Conservation (phyloP, 208 protist genomes). For the Trichomonas gallinae region DNA sequence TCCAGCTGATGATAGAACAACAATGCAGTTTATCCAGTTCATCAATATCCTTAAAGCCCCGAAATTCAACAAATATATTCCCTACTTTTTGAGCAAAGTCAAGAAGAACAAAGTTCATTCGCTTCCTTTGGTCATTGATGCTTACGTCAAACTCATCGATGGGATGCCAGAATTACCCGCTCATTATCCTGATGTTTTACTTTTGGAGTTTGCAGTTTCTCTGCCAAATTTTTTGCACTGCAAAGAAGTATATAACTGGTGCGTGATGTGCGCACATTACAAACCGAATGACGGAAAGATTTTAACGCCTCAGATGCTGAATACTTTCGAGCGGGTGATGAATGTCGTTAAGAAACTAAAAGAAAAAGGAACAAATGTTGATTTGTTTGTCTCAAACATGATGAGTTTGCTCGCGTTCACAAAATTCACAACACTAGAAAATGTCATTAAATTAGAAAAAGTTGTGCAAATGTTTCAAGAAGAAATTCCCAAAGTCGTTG, state of each 20-base stretch:
- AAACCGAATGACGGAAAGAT: not conserved
- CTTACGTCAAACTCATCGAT: not conserved
- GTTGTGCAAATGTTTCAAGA: not conserved
- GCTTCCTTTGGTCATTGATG: not conserved
- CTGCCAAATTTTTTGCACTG: not conserved
- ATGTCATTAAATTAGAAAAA: not conserved
- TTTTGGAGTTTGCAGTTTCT: not conserved
- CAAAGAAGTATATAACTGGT: not conserved
- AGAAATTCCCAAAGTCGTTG: not conserved
- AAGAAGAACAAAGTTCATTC: not conserved
- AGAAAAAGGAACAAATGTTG: not conserved
- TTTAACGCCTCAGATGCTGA: not conserved
- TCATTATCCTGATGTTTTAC: not conserved
- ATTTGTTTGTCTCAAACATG: not conserved
- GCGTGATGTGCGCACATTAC: not conserved
- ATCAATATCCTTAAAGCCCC: not conserved
- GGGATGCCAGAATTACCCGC: not conserved
- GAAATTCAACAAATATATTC: not conserved
- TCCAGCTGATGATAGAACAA: not conserved
- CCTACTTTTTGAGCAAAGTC: not conserved
- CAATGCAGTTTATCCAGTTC: not conserved
- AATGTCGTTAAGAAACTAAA: not conserved
- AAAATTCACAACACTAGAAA: not conserved
- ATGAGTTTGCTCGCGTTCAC: not conserved
- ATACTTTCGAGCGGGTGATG: not conserved